Base-by-base conservation (phyloP, 2,329 filamentous ascomycete species). In the Basipetospora sp. region DNA sequence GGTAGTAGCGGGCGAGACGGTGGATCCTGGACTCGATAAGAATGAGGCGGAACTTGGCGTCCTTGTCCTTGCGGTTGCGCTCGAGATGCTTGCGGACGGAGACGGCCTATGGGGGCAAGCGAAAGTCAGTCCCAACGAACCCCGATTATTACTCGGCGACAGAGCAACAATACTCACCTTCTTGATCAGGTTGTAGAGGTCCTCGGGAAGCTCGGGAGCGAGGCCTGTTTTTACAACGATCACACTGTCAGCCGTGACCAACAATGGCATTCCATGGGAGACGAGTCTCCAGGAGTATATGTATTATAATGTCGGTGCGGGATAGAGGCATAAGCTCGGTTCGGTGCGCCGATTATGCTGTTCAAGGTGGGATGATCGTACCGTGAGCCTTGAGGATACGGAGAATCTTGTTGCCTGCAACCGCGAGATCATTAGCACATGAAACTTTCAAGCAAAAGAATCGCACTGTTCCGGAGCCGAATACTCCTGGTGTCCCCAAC, bases 151-250 rank as follows among this genome's bases (percentile, higher is more conserved):
- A n/a, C n/a, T n/a, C n/a, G n/a, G n/a, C n/a, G n/a, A n/a, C n/a
- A n/a, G n/a, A n/a, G n/a, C n/a, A n/a, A n/a, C n/a, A n/a, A 56
- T 15, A 26, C 36, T 18, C 25, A 92, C 88, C 86, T 98, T 98
- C 83, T 94, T 94, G 84, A 96, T 96, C 65, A 96, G 75, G 83
- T 94, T 93, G 81, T 96, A 98, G 53, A 96, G 81, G 69, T 98
- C 90, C 79, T 98, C 90, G 62, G 92, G 90, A 56, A 98, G 80
- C 65, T 96, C 87, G 64, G 92, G 90, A 55, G 90, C 88, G 63
- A 98, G 86, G 73, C 90, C 90, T 98, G 71, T 59, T n/a, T n/a
- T 50, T 17, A 25, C 60, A 70, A 62, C 22, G 22, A 79, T 92
- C 86, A 75, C 86, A 87, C 81, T 77, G 83, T 90, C 83, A 90